Conservation (phyloP, 768 basidiomycete species). For the Lactifluus rugatus region DNA sequence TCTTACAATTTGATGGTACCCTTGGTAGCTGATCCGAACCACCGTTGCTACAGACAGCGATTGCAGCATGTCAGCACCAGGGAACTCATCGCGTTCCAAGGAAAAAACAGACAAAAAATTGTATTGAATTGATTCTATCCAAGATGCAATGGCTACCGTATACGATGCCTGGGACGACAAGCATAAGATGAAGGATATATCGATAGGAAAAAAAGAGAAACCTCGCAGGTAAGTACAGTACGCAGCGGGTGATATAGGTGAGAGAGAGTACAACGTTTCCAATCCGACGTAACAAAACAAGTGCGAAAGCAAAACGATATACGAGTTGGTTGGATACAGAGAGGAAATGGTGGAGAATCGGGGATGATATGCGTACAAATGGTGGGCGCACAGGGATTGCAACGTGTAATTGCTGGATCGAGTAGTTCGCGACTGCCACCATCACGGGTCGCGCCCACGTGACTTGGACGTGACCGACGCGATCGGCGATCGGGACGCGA, state of each 20-base stretch:
- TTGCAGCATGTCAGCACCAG: background rate
- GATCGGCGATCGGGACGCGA: slow-evolving; percentile 4
- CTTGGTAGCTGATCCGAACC: no score
- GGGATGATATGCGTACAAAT: background rate
- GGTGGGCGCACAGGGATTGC: background rate
- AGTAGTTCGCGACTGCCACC: no score
- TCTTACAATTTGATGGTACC: no score
- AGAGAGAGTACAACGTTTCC: slow-evolving; percentile 3
- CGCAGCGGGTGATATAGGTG: background rate
- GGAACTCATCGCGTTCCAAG: background rate
- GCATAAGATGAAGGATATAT: background rate
- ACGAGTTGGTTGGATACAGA: slow-evolving; percentile 3
- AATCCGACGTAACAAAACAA: slow-evolving; percentile 14
- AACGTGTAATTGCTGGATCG: background rate
- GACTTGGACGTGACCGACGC: slow-evolving; percentile 7
- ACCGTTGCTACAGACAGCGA: background rate
- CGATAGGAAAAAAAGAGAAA: background rate
- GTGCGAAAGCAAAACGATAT: slow-evolving; percentile 16
- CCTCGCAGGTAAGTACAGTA: slow-evolving; percentile 2
- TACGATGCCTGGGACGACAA: background rate
- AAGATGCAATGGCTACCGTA: background rate
- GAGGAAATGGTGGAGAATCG: background rate
- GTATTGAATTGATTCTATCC: slow-evolving; percentile 2
- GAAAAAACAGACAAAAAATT: background rate
- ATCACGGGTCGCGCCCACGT: slow-evolving; percentile 13